Evolutionary conservation across 2,329 filamentous ascomycete species (phyloP).

Genomic region (Sphaerulina vaccinii): DNA sequence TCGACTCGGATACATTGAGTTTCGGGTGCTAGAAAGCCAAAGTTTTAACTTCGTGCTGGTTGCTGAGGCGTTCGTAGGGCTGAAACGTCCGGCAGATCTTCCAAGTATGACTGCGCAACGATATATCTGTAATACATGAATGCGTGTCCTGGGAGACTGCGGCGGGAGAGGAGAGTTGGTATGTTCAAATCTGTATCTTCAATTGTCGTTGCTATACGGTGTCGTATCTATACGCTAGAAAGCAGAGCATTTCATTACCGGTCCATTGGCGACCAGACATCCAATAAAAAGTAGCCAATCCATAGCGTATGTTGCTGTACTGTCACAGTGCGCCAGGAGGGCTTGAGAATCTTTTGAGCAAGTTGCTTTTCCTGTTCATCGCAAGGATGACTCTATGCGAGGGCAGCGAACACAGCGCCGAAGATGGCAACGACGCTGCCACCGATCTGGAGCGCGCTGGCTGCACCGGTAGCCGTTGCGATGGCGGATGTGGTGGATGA

Average conservation of each 20-base stretch:
- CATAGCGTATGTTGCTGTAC: neutral
- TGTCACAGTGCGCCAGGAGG: neutral
- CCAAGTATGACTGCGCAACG: too few species aligned
- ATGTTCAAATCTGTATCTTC: neutral
- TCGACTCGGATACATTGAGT: too few species aligned
- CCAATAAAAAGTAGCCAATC: neutral
- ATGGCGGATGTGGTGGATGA: conserved; percentile 7
- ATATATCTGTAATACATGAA: too few species aligned
- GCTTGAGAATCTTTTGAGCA: neutral
- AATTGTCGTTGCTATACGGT: neutral
- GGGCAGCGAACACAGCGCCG: conserved; percentile 21
- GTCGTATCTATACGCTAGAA: neutral
- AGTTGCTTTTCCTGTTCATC: neutral
- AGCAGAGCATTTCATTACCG: neutral
- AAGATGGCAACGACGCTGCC: conserved; percentile 19
- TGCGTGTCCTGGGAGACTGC: too few species aligned
- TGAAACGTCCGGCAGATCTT: too few species aligned
- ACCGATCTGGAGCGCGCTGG: conserved; percentile 16
- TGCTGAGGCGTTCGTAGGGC: too few species aligned
- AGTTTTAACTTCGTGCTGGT: too few species aligned
- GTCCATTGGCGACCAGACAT: neutral
- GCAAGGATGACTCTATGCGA: conserved; percentile 18
- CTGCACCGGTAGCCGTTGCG: conserved; percentile 13
- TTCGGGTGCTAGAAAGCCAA: too few species aligned
- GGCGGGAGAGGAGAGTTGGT: too few species aligned